phyloP scores from a whole-genome alignment of 2,329 filamentous ascomycete species.

The Penicillium frequentans region DNA sequence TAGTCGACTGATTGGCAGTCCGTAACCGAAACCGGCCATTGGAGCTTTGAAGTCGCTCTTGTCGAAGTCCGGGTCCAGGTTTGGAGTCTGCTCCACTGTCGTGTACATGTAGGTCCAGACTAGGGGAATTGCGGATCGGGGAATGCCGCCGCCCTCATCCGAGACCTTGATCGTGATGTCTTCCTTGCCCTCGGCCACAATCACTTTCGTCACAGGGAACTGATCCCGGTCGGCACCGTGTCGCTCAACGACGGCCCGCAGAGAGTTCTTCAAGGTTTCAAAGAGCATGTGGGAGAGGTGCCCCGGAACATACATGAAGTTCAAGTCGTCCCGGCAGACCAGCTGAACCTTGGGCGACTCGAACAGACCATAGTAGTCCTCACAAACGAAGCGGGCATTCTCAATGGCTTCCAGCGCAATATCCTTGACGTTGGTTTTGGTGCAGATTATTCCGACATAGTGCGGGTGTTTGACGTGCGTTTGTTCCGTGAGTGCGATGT shows the following conservation, averaged over 20 bases:
- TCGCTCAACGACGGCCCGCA: conserved; percentile 92
- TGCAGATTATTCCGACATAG: conserved; percentile 98
- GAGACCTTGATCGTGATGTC: conserved; percentile 99
- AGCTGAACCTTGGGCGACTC: conserved; percentile 96
- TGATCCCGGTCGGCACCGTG: conserved; percentile 94
- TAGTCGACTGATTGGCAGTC: conserved; percentile 85
- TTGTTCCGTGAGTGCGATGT: conserved; percentile 95
- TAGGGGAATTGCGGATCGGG: conserved; percentile 85
- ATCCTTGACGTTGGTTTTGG: conserved; percentile 93
- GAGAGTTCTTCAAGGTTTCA: conserved; percentile 96
- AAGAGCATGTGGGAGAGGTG: conserved; percentile 99
- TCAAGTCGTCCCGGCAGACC: conserved; percentile 87
- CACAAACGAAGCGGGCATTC: conserved; percentile 97
- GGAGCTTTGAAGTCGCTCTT: conserved; percentile 99
- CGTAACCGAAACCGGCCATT: conserved; percentile 99
- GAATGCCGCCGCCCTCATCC: conserved; percentile 95
- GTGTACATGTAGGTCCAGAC: conserved; percentile 99
- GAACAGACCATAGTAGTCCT: conserved; percentile 97
- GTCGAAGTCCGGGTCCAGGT: conserved; percentile 94
- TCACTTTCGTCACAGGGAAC: conserved; percentile 95
- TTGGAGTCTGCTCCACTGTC: conserved; percentile 93
- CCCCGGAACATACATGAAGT: conserved; percentile 99
- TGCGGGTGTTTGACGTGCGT: conserved; percentile 83
- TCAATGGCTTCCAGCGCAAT: conserved; percentile 96
- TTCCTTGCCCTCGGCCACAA: conserved; percentile 95